These are phyloP conservation scores for Camelina sativa DNA, from an alignment of 345 rosid species.

Conservation along the genomic window DNA sequence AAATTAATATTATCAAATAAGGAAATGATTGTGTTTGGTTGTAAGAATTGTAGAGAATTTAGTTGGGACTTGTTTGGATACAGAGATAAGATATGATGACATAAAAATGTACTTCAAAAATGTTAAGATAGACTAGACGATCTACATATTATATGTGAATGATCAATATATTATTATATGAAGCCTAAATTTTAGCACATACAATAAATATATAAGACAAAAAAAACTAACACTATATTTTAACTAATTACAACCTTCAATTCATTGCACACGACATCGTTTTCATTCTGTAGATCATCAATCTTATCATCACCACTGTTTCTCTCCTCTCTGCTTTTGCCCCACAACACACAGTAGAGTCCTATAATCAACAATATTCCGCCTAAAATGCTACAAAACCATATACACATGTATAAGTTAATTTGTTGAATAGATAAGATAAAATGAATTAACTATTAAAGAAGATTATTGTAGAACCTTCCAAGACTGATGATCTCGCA, in stretches of 20 bases:
- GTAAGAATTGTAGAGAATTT: too few relatives aligned
- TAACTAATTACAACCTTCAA: constrained; percentile 46
- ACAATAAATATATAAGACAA: neutral
- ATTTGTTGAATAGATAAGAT: neutral
- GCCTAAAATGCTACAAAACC: constrained; percentile 63
- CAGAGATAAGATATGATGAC: too few relatives aligned
- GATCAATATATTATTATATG: neutral
- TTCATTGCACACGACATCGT: constrained; percentile 48
- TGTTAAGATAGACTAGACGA: neutral
- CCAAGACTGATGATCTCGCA: constrained; percentile 71
- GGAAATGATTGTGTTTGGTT: too few relatives aligned
- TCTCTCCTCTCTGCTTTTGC: constrained; percentile 67
- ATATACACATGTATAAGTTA: neutral
- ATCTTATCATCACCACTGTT: constrained; percentile 27
- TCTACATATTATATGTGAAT: constrained; percentile 12
- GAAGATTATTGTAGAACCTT: constrained; percentile 52
- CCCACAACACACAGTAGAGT: constrained; percentile 87
- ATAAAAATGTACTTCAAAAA: too few relatives aligned
- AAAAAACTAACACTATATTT: neutral
- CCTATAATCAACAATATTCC: constrained; percentile 73
- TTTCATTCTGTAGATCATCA: constrained; percentile 37
- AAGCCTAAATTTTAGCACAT: constrained; percentile 14
- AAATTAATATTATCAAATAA: too few relatives aligned
- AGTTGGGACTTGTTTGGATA: too few relatives aligned
- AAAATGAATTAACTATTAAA: neutral